Evolutionary conservation across 768 basidiomycete species (phyloP), one percentile per base, ranked within the genome.

Genomic region (Aureoboletus auriporus): DNA sequence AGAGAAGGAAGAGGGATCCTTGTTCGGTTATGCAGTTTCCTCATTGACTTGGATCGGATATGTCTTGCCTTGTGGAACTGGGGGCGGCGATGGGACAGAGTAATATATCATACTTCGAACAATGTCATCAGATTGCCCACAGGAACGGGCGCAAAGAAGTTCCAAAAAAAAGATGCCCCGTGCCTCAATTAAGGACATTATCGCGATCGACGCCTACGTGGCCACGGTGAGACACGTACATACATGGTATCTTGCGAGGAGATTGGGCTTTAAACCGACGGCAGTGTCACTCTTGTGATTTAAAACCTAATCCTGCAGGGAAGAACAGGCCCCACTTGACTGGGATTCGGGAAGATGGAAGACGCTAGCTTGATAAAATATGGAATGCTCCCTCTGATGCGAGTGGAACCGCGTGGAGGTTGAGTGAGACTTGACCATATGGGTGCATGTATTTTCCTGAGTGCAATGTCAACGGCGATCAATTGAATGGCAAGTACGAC

Each of bases 241-340:
- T 50, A 78, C 51, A 48, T 50, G 78, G 73, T 67, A 75, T 8
- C 75, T 16, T 13, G 10, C 73, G 76, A 77, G 77, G 43, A 78
- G 83, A 23, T 80, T 80, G 60, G 61, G 28, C 75, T 78, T 82
- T 84, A 61, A 80, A 77, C 61, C 61, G 69, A 26, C 71, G 76
- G 37, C 44, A 46, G 36, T 37, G 31, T 16, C 36, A 16, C 42
- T 29, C 30, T 52, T 52, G 17, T 16, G 48, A 14, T 51, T 42
- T 37, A 42, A 52, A 50, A 47, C 49, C 16, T 34, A 42, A 42
- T 41, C 41, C 42, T 55, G 52, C 36, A 58, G 64, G 53, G 62
- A 55, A 60, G 50, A 26, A 36, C 29, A 36, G 41, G 44, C 14
- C 33, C 34, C 55, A 49, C 47, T 23, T 47, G 17, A 36, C 13